Evolutionary conservation across 2,329 filamentous ascomycete species (phyloP).

Genomic region (Nemania abortiva): DNA sequence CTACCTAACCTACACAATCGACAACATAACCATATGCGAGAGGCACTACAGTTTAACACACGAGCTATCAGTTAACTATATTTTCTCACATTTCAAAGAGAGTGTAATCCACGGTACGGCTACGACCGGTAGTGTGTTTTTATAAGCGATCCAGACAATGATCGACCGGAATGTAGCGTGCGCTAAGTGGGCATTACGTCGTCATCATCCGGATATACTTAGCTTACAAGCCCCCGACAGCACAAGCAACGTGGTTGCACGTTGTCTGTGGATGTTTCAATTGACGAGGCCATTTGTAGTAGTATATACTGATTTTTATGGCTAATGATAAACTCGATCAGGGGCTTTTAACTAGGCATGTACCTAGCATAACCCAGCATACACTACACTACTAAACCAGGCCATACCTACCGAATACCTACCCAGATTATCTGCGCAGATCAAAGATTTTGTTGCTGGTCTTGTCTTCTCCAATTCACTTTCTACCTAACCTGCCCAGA

Average conservation of each 20-base stretch:
- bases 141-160: background rate
- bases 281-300: slow-evolving; percentile 14
- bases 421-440: too few species aligned
- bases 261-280: slow-evolving; percentile 26
- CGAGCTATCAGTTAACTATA: background rate
- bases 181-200: slow-evolving; percentile 21
- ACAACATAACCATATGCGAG: background rate
- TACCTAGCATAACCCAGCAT: too few species aligned
- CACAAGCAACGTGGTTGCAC: slow-evolving; percentile 22
- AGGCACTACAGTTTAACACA: background rate
- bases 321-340: too few species aligned
- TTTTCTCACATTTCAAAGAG: background rate
- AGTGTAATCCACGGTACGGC: background rate
- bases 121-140: background rate
- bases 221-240: background rate
- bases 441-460: background rate
- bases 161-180: slow-evolving; percentile 11
- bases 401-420: too few species aligned
- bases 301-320: background rate
- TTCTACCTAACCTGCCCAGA: background rate
- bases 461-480: background rate
- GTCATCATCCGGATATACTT: slow-evolving; percentile 20
- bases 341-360: too few species aligned
- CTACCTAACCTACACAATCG: background rate
- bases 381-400: too few species aligned